Evolutionary conservation across 257 asterid genomes (phyloP), one percentile per base, ranked within the genome.

Genomic region (Solanum gandarillasii): DNA sequence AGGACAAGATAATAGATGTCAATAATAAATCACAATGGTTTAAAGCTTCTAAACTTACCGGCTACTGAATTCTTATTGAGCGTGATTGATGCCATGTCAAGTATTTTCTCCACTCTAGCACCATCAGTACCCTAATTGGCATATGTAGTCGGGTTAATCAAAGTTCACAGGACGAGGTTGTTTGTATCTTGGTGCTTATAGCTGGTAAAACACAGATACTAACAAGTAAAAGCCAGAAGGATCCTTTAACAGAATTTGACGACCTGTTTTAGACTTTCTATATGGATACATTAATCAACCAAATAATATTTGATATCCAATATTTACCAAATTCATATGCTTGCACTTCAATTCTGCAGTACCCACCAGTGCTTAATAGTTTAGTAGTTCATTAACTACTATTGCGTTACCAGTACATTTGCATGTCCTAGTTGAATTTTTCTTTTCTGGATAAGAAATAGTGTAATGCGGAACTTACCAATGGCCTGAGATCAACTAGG

Each of bases 81-180:
- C n/a, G 98, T 97, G 79, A 97, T 97, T 8, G 99, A 97, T 39
- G 99, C 97, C 99, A 96, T 93, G 88, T 96, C 99, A 12, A 97
- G 98, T 87, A 97, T 93, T 90, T 94, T 97, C 94, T 97, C 99
- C 90, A 89, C 98, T 86, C 99, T 92, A 76, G 99, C 99, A 88
- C 99, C 99, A 83, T 97, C 99, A 85, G 93, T 67, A 71, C 97
- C 98, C 99, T 97, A 68, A 48, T 48, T 82, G 85, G 16, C 41
- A 82, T 18, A 48, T 82, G 41, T 27, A 29, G 70, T 3, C 14
- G 1, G 43, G 70, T 82, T 46, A 48, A 82, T 82, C 41, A 0
- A 48, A 48, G 41, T 48, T 46, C 2, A 81, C 13, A 81, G 20
- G 85, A 81, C 3, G 12, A 48, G 68, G 27, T 46, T 46, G 85